Evolutionary conservation across 2,329 filamentous ascomycete species (phyloP), one percentile per base, ranked within the genome.

Genomic region (Dothistroma septosporum): DNA sequence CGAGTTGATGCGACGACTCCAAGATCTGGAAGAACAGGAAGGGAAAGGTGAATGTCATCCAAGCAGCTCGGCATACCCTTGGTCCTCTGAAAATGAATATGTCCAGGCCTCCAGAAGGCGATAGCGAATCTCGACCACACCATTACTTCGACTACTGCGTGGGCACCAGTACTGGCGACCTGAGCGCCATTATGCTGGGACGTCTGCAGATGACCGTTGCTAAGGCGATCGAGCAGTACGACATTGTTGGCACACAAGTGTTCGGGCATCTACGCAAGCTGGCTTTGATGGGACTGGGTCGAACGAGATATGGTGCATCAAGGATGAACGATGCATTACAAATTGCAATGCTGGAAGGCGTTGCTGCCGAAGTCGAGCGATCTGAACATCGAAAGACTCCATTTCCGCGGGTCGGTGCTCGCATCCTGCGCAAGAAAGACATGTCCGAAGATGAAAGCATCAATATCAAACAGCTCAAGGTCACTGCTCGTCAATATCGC

Each of bases 111-210:
- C 55, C 35, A 5, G 49, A 53, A 41, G 44, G 44, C 1, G 35
- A 37, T 35, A 1, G 41, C n/a, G 21, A 55, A n/a, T 66, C 58
- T 47, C 60, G 59, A 52, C 65, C 66, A n/a, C 61, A 63, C 52
- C 67, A 69, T 37, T 69, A 68, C 47, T 62, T 69, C 11, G 67
- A 69, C 44, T 69, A 68, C 53, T 55, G 64, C n/a, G 58, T 56
- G 0, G 67, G 67, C 1, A 68, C 67, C 0, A 66, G 64, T 28
- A 68, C 65, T 1, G 66, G 44, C 19, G 67, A 57, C 2, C 48
- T 68, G 11, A 68, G 61, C 41, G 67, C 66, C 12, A 68, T 68
- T 44, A 68, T 68, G 66, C 53, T 69, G 9, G 65, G 65, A 21
- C 59, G 67, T 3, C 49, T 69, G 32, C 54, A 62, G 41, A 64